These are phyloP conservation scores for Saccharomyces pastorianus DNA, from an alignment of 1,139 yeast species.

Conservation along the genomic window DNA sequence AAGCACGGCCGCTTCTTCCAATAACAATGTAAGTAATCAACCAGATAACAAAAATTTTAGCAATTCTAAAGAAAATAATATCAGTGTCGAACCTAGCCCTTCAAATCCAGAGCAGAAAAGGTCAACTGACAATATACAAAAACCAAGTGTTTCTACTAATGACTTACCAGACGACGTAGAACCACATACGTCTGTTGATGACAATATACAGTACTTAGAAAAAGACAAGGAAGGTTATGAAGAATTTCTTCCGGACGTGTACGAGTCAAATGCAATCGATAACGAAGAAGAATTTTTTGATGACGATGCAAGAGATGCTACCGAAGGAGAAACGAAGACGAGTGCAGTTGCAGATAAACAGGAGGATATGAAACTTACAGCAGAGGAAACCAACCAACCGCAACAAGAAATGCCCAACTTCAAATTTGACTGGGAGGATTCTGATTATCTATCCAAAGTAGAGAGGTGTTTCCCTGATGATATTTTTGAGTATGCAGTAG, in stretches of 20 bases:
- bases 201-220: background rate
- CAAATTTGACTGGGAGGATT: slow-evolving; percentile 20
- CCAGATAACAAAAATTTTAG: background rate
- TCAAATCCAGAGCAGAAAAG: background rate
- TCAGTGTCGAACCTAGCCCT: background rate
- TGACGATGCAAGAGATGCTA: background rate
- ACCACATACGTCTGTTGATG: background rate
- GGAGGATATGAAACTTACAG: background rate
- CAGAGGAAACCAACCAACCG: background rate
- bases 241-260: background rate
- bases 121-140: background rate
- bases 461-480: slow-evolving; percentile 21
- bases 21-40: background rate
- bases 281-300: background rate
- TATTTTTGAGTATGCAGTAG: slow-evolving; percentile 13
- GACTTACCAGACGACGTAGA: background rate
- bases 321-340: background rate
- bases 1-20: background rate
- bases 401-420: slow-evolving; percentile 5
- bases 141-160: background rate
- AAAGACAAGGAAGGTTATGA: background rate
- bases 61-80: background rate
- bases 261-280: background rate
- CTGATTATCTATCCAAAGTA: slow-evolving; percentile 13
- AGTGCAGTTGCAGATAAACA: background rate